Conservation (phyloP, 257 asterid species). For the Capsicum pubescens region DNA sequence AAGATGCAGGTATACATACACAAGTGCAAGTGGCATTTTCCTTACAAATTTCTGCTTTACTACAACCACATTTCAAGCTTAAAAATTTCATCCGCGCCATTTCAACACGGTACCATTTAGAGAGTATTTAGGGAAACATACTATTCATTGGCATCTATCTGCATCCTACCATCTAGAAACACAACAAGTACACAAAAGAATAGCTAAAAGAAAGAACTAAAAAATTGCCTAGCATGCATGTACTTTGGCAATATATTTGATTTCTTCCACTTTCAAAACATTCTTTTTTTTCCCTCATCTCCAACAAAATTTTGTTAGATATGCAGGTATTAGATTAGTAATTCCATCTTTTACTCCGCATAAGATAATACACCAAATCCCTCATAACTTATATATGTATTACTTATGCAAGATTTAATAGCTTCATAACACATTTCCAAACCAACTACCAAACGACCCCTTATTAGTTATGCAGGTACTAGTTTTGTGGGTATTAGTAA, state of each 20-base stretch:
- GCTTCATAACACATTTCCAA: too few relatives aligned
- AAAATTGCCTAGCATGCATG: background rate
- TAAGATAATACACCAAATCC: too few relatives aligned
- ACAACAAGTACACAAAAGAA: background rate
- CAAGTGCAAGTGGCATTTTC: background rate
- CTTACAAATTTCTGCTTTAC: background rate
- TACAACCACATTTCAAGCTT: background rate
- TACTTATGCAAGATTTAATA: too few relatives aligned
- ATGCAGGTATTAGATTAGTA: too few relatives aligned
- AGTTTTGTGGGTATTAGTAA: too few relatives aligned
- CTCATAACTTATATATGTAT: too few relatives aligned
- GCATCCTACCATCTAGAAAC: background rate
- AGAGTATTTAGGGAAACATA: background rate
- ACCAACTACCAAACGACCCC: too few relatives aligned
- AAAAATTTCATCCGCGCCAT: background rate
- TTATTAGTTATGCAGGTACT: too few relatives aligned
- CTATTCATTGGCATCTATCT: background rate
- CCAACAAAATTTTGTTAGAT: background rate
- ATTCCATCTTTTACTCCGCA: too few relatives aligned
- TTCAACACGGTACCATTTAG: background rate
- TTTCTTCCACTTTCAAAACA: background rate
- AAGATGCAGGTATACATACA: slow-evolving; percentile 15
- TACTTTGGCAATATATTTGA: background rate
- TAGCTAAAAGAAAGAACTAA: background rate
- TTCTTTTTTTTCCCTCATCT: background rate